These are phyloP conservation scores for Vaccinium vitisidaea DNA, from an alignment of 148 eudicot species.

Conservation along the genomic window DNA sequence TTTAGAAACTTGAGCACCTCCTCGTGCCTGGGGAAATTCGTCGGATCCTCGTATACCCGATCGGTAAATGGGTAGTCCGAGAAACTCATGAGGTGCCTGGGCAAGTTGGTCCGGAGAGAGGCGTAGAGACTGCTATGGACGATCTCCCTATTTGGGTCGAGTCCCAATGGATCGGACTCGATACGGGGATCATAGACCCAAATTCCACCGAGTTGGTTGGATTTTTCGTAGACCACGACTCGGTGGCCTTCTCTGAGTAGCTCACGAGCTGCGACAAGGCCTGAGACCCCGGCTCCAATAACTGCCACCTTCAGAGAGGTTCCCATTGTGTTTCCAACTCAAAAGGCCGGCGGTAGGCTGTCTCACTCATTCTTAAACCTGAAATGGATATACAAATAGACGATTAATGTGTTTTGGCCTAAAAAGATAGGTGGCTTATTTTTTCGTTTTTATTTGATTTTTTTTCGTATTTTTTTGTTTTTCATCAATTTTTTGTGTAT, in stretches of 20 bases:
- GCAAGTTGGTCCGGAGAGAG: slow-evolving; percentile 39
- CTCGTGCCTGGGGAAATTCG: slow-evolving; percentile 38
- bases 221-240: slow-evolving; percentile 35
- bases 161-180: slow-evolving; percentile 33
- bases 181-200: slow-evolving; percentile 39
- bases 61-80: slow-evolving; percentile 29
- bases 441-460: too few relatives aligned
- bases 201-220: slow-evolving; percentile 28
- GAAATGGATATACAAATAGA: too few relatives aligned
- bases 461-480: too few relatives aligned
- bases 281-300: slow-evolving; percentile 40
- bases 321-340: slow-evolving; percentile 14
- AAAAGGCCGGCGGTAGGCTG: too few relatives aligned
- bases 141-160: slow-evolving; percentile 30
- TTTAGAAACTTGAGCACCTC: slow-evolving; percentile 37
- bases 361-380: too few relatives aligned
- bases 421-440: too few relatives aligned
- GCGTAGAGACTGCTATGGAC: slow-evolving; percentile 32
- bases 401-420: too few relatives aligned
- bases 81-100: slow-evolving; percentile 39
- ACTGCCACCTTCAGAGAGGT: slow-evolving; percentile 36
- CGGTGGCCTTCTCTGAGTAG: slow-evolving; percentile 33
- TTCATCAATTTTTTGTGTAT: too few relatives aligned
- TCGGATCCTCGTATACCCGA: slow-evolving; percentile 19
- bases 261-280: slow-evolving; percentile 35